Conservation (phyloP, 2,329 filamentous ascomycete species). For the Cercospora beticola region DNA sequence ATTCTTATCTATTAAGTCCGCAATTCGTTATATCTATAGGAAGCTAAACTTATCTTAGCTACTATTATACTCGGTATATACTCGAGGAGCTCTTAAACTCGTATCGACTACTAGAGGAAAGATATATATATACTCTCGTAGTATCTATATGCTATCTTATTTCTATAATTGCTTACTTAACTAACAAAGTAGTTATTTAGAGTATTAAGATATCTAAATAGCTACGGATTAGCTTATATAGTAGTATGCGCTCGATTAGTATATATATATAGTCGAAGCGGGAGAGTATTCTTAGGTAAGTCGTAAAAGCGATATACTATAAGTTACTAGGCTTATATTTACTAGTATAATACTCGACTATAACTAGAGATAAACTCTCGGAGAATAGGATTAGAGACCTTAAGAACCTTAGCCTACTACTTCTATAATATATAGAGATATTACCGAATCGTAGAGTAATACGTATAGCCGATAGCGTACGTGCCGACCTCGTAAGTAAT, state of each 20-base stretch:
- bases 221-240: neutral
- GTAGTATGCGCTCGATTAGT: neutral
- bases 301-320: neutral
- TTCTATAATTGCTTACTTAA: neutral
- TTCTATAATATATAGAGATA: conserved; percentile 12
- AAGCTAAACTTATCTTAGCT: neutral
- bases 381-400: neutral
- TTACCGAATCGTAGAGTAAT: neutral
- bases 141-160: neutral
- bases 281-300: neutral
- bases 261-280: neutral
- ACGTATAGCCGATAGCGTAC: conserved; percentile 4
- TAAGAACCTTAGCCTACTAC: neutral
- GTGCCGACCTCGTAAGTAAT: conserved; percentile 5
- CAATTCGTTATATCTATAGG: neutral
- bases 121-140: neutral
- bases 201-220: neutral
- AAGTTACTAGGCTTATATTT: neutral
- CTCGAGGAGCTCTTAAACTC: conserved; percentile 18
- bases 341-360: neutral
- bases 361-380: neutral
- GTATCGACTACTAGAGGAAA: conserved; percentile 4
- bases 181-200: neutral
- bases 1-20: neutral
- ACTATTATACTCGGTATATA: conserved; percentile 8